A percentile compares a stretch with the other conserved stretches of the same genome.
These are phyloP conservation scores for Ogataea thermomethanolica DNA, from an alignment of 805 yeast species.

Conservation along the genomic window DNA sequence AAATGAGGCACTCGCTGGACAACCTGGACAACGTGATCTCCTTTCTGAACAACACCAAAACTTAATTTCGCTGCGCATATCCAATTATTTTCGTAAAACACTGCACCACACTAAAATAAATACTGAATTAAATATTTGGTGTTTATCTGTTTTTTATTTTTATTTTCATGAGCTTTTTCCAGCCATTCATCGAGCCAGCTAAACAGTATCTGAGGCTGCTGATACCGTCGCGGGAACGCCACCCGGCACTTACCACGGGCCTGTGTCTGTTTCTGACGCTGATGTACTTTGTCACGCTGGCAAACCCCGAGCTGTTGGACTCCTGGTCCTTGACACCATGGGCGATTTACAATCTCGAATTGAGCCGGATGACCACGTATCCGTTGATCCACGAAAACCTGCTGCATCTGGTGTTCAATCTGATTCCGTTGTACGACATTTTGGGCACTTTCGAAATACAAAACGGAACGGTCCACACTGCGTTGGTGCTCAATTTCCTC, in stretches of 20 bases:
- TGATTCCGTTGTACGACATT: slow-evolving; percentile 54
- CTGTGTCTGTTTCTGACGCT: slow-evolving; percentile 50
- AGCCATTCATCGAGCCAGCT: background rate
- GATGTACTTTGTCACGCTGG: slow-evolving; percentile 38
- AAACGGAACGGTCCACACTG: slow-evolving; percentile 86
- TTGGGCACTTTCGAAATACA: slow-evolving; percentile 61
- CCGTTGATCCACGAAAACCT: slow-evolving; percentile 64
- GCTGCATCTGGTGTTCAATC: slow-evolving; percentile 59
- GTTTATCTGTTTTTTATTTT: background rate
- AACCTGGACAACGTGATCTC: slow-evolving; percentile 25
- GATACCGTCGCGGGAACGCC: slow-evolving; percentile 7
- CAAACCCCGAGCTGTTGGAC: slow-evolving; percentile 30
- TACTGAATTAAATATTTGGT: background rate
- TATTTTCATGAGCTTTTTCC: slow-evolving; percentile 4
- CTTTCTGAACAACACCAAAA: slow-evolving; percentile 13
- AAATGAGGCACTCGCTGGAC: slow-evolving; percentile 34
- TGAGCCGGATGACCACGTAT: slow-evolving; percentile 62
- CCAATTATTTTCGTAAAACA: background rate
- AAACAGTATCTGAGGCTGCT: background rate
- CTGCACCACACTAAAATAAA: too few relatives aligned
- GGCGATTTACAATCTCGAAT: slow-evolving; percentile 46
- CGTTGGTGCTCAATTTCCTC: slow-evolving; percentile 67
- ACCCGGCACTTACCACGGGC: slow-evolving; percentile 57
- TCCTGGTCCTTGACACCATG: slow-evolving; percentile 51
- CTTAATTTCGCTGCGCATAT: background rate